Evolutionary conservation across 2,329 filamentous ascomycete genomes (phyloP).

Genomic region (Aurifilum marmelostoma): DNA sequence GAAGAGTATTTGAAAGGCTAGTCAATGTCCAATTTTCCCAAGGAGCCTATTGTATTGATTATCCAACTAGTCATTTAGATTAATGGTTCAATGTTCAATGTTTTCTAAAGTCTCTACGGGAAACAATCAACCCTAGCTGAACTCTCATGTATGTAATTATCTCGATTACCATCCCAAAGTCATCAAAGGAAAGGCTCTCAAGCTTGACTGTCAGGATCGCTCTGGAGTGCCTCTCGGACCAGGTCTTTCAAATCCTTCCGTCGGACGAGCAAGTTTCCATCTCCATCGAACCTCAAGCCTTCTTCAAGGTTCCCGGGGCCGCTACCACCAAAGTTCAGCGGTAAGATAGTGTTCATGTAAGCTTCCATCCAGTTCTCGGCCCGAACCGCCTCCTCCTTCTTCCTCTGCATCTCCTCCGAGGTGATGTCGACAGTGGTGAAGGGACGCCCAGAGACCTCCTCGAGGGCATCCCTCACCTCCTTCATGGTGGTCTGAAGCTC

Average conservation of each 20-base stretch:
- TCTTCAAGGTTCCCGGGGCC: background rate
- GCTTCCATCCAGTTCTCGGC: background rate
- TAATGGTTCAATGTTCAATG: too few relatives aligned
- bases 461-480: background rate
- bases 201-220: background rate
- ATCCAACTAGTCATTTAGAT: too few relatives aligned
- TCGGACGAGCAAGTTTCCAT: background rate
- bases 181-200: background rate
- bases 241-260: background rate
- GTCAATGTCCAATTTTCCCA: too few relatives aligned
- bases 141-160: too few relatives aligned
- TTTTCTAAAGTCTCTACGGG: too few relatives aligned
- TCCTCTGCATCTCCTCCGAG: background rate
- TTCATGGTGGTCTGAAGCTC: slow-evolving; percentile 6
- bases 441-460: background rate
- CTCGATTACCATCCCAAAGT: too few relatives aligned
- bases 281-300: background rate
- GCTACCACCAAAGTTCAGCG: slow-evolving; percentile 1
- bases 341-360: background rate
- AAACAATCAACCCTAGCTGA: too few relatives aligned
- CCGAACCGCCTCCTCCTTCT: slow-evolving; percentile 3
- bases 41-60: too few relatives aligned
- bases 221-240: background rate
- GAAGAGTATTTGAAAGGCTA: too few relatives aligned
- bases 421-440: background rate